These are phyloP conservation scores for Epichloe bromicola DNA, from an alignment of 2,329 filamentous ascomycete genomes.

Conservation along the genomic window DNA sequence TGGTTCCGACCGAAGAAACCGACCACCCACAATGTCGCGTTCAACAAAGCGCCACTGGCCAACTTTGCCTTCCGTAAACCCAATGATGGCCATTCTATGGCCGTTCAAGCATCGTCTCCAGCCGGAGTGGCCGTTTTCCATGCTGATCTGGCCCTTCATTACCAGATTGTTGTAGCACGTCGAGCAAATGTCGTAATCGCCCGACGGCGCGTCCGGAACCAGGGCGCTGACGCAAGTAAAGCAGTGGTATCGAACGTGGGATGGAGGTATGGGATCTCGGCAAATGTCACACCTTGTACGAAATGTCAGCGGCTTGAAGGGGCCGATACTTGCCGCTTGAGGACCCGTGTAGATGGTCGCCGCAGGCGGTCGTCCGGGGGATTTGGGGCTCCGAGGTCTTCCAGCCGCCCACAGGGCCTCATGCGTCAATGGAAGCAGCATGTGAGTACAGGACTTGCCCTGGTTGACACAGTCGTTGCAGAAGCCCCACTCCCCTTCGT, in stretches of 20 bases:
- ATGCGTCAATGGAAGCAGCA: constrained; percentile 64
- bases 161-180: constrained; percentile 63
- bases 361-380: constrained; percentile 33
- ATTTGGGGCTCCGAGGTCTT: constrained; percentile 28
- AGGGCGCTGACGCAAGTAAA: constrained; percentile 49
- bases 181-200: constrained; percentile 80
- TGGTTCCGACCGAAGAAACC: constrained; percentile 49
- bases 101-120: constrained; percentile 73
- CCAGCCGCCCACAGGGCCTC: constrained; percentile 24
- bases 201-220: constrained; percentile 34
- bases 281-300: constrained; percentile 71
- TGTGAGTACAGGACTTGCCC: constrained; percentile 69
- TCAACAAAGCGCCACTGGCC: constrained; percentile 57
- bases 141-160: constrained; percentile 48
- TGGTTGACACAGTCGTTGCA: constrained; percentile 80
- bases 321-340: constrained; percentile 31
- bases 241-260: constrained; percentile 66
- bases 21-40: constrained; percentile 65
- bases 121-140: constrained; percentile 63
- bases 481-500: constrained; percentile 90
- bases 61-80: constrained; percentile 55
- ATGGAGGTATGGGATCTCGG: constrained; percentile 55
- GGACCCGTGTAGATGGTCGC: constrained; percentile 36
- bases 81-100: constrained; percentile 74
- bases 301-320: constrained; percentile 58